Evolutionary conservation across 2,329 filamentous ascomycete species (phyloP), one percentile per base, ranked within the genome.

Genomic region (Colletotrichum chlorophyti): DNA sequence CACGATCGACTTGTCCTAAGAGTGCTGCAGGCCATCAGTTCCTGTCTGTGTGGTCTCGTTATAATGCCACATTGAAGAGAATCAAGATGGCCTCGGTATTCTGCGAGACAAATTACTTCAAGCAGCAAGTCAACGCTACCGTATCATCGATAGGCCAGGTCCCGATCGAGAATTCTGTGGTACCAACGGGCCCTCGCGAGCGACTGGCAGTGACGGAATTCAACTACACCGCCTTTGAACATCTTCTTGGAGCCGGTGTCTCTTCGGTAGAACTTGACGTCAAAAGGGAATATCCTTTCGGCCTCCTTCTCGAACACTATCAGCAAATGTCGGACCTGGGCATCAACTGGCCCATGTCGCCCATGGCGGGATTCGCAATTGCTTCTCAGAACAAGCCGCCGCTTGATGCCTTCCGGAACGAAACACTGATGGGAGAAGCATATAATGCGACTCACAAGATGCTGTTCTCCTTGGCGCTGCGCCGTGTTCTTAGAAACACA

Each of bases 61-160:
- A 57, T 47, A 10, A 26, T 45, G 8, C 7, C 43, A 4, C 27
- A 35, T 10, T 14, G 11, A 17, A 52, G 3, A 27, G 53, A 1
- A 64, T 58, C 41, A 64, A 68, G 6, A 54, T 73, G 0, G 78
- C 74, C 0, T 72, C 73, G 0, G 19, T 77, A 0, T 83, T 76
- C 43, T 83, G 81, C 43, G 66, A 76, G 19, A 58, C 79, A 0
- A 62, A 29, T 0, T 86, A 85, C 53, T 78, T 74, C 45, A 69
- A 73, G n/a, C 79, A 83, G 34, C 11, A 69, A 0, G 79, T 82
- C 0, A 65, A 68, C 0, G 76, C 79, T 0, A 78, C 72, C 0
- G 69, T 85, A 0, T 47, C 54, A 2, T 55, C 67, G 0, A 1
- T 11, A 0, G 61, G 26, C 0, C 27, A 60, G 0, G 48, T 52